Conservation (phyloP, 2,329 filamentous ascomycete species). For the Exophiala calicioides region DNA sequence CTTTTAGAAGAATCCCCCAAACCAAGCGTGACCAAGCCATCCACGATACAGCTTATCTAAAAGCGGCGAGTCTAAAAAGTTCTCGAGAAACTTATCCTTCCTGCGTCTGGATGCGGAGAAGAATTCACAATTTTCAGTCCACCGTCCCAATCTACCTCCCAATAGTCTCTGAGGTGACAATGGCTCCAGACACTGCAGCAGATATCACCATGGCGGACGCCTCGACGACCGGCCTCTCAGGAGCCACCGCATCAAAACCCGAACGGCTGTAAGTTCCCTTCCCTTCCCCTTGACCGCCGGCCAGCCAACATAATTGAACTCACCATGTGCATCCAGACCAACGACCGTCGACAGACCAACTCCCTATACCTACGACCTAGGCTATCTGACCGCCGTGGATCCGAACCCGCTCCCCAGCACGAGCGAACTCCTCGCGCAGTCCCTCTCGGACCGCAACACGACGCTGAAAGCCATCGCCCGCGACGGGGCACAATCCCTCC, state of each 20-base stretch:
- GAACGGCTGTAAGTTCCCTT: slow-evolving; percentile 43
- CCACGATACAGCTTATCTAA: slow-evolving; percentile 2
- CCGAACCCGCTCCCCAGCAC: slow-evolving; percentile 73
- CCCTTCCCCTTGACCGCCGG: slow-evolving; percentile 6
- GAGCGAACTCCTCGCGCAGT: slow-evolving; percentile 37
- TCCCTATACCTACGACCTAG: slow-evolving; percentile 89
- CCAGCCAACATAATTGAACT: slow-evolving; percentile 1
- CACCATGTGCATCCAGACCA: slow-evolving; percentile 8
- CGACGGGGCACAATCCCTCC: slow-evolving; percentile 84
- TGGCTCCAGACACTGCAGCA: slow-evolving; percentile 1
- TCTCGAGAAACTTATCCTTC: neutral
- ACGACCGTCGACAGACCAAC: slow-evolving; percentile 73
- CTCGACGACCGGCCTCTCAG: neutral
- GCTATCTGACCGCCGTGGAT: slow-evolving; percentile 82
- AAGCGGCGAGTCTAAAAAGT: slow-evolving; percentile 3
- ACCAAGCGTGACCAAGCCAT: no score
- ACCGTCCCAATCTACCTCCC: neutral
- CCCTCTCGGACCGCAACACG: slow-evolving; percentile 57
- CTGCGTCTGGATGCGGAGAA: neutral
- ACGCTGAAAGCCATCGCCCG: slow-evolving; percentile 74
- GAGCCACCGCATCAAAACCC: slow-evolving; percentile 32
- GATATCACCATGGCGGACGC: slow-evolving; percentile 18
- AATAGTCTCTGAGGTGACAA: neutral
- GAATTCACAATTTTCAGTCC: no score
- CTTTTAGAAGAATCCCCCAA: no score